Evolutionary conservation across 495 filamentous ascomycete genomes (phyloP), one percentile per base, ranked within the genome.

Genomic region (Sordaria brevicollis): DNA sequence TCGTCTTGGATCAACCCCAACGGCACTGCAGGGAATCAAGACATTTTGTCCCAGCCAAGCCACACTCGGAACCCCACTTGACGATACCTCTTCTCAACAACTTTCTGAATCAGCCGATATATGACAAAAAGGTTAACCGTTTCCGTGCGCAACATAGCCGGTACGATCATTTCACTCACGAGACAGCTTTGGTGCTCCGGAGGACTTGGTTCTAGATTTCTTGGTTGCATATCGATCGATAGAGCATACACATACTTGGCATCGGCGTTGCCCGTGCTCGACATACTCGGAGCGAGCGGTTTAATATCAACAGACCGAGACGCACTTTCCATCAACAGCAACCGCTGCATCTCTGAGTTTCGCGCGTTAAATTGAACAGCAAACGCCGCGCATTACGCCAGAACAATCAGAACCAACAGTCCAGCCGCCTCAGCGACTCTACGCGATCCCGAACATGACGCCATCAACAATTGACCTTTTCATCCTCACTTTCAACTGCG

Each of bases 401-500:
- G 5, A n/a, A 49, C 41, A 49, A 25, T 10, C 11, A 49, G n/a
- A n/a, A 49, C 41, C 19, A 21, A 49, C 41, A 49, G 9, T 9
- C 21, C 5, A 13, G 49, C 1, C 49, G 13, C 33, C 49, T 7
- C 21, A 11, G 43, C 43, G 43, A 29, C 43, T 21, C 43, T 2
- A 4, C 43, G 25, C 25, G 25, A 62, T 31, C 49, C 29, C 37
- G 38, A 67, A 73, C 21, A 80, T 79, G 77, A 70, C 71, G 49
- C 74, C 74, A 21, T 77, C 80, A 29, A 76, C 77, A 34, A 71
- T 85, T 37, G 82, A 85, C 67, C 74, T 93, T 66, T 93, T 95
- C 76, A 84, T 96, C 43, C 80, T 96, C 37, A 97, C 95, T 35
- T 96, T 94, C 80, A 99, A 99, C 78, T 97, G 93, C 74, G 95